Evolutionary conservation across 2,329 filamentous ascomycete genomes (phyloP).

Genomic region (Fusarium falciforme): DNA sequence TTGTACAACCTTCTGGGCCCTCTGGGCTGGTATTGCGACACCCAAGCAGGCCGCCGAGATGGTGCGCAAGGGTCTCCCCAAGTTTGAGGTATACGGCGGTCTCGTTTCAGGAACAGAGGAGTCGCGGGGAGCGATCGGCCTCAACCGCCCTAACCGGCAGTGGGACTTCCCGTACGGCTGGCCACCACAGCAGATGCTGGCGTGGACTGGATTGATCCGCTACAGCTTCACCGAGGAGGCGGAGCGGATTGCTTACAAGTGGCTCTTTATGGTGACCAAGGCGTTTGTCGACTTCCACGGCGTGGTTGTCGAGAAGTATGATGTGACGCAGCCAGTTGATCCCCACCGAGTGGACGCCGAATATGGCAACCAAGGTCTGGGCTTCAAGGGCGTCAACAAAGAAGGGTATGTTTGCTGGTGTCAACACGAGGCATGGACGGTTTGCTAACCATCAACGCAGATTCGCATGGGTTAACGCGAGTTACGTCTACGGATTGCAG

Average conservation of each 20-base stretch:
- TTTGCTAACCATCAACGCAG: conserved; percentile 60
- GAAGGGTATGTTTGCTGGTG: conserved; percentile 75
- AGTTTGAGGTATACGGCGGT: conserved; percentile 89
- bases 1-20: conserved; percentile 95
- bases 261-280: conserved; percentile 98
- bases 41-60: conserved; percentile 88
- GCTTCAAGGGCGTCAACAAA: conserved; percentile 95
- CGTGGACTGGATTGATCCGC: conserved; percentile 91
- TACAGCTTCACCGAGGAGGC: conserved; percentile 94
- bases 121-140: conserved; percentile 81
- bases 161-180: conserved; percentile 99
- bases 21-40: conserved; percentile 92
- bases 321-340: conserved; percentile 89
- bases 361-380: conserved; percentile 95
- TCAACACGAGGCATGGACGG: not conserved
- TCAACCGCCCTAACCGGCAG: conserved; percentile 91
- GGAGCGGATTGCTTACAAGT: conserved; percentile 91
- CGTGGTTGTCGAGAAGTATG: conserved; percentile 98
- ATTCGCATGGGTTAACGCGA: conserved; percentile 99
- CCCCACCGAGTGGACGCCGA: conserved; percentile 96
- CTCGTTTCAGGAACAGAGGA: conserved; percentile 90
- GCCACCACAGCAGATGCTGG: conserved; percentile 98
- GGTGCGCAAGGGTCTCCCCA: conserved; percentile 83
- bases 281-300: conserved; percentile 99
- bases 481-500: conserved; percentile 92